Evolutionary conservation across 257 asterid genomes (phyloP).

Genomic region (Verbascum thapsus): DNA sequence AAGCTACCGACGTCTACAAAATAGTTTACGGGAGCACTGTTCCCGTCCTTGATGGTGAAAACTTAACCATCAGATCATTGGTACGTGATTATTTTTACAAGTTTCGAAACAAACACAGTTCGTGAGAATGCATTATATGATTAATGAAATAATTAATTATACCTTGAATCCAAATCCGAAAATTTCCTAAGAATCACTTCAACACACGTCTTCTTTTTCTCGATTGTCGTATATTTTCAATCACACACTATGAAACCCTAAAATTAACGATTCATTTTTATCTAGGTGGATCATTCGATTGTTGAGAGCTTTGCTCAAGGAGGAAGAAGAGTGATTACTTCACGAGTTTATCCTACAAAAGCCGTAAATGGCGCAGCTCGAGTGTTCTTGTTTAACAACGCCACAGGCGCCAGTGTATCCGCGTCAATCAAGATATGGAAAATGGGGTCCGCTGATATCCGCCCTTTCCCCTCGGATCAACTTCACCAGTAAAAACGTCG

Average conservation of each 20-base stretch:
- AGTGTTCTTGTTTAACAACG: conserved; percentile 72
- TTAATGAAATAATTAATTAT: too few species aligned
- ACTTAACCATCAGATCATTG: conserved; percentile 57
- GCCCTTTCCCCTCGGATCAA: conserved; percentile 36
- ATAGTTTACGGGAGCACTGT: conserved; percentile 66
- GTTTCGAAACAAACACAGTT: too few species aligned
- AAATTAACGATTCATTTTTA: too few species aligned
- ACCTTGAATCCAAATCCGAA: too few species aligned
- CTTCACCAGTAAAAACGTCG: conserved; percentile 16
- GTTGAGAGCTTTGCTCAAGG: conserved; percentile 87
- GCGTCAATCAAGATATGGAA: conserved; percentile 74
- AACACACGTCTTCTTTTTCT: too few species aligned
- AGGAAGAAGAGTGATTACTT: conserved; percentile 69
- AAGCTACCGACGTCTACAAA: conserved; percentile 62
- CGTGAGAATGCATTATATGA: too few species aligned
- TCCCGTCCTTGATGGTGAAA: conserved; percentile 69
- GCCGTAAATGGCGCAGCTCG: conserved; percentile 60
- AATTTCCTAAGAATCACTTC: too few species aligned
- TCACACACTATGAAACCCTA: too few species aligned
- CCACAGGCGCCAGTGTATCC: conserved; percentile 53
- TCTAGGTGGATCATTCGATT: conserved; percentile 81
- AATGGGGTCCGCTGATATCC: conserved; percentile 58
- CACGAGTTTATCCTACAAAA: conserved; percentile 72
- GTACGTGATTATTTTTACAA: conserved; percentile 35
- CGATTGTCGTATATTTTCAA: too few species aligned